Base-by-base conservation (phyloP, 1,284 basidiomycete genomes). In the Pascua guehoae region DNA sequence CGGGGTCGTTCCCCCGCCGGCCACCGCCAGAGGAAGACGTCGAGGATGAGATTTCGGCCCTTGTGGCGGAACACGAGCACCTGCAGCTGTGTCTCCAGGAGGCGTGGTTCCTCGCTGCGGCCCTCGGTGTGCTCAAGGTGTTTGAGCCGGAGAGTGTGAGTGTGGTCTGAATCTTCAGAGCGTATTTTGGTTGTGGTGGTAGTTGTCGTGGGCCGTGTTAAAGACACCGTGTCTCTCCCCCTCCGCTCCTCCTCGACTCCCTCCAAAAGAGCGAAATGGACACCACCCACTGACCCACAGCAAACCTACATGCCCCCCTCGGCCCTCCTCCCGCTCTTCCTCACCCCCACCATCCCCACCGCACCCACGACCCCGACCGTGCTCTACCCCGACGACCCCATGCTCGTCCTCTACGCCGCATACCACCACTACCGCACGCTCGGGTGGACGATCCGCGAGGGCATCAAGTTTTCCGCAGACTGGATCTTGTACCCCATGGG, bases 401-500 rank as follows among this genome's bases (percentile, higher is more conserved):
- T 97, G 77, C 79, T 99, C 40, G 81, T 98, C 41, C 84, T 90
- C 65, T 99, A 98, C 70, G 86, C 88, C 49, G 86, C 85, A 8
- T 97, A 95, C 71, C 95, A 98, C 73, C 92, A 98, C 76, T 98
- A 90, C 72, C 86, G 95, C 17, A 92, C 93, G 2, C 82, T 98
- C 5, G 96, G 96, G n/a, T 98, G 96, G 96, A 89, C 97, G 15
- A 87, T 97, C 60, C 92, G 94, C 74, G 86, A 85, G 24, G 96
- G 96, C 3, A 87, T 96, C 79, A 99, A 99, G 77, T 99, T 99
- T 76, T 97, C 93, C 70, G 88, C 88, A 44, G 96, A 99, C 70
- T 91, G 89, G 78, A 81, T 99, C 14, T 79, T 98, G 38, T 99
- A 99, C 77, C 94, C 93, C 62, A 84, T 88, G 10, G 96, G 96